These are phyloP conservation scores for Chalciporus piperatus DNA, from an alignment of 768 basidiomycete species.

Conservation along the genomic window DNA sequence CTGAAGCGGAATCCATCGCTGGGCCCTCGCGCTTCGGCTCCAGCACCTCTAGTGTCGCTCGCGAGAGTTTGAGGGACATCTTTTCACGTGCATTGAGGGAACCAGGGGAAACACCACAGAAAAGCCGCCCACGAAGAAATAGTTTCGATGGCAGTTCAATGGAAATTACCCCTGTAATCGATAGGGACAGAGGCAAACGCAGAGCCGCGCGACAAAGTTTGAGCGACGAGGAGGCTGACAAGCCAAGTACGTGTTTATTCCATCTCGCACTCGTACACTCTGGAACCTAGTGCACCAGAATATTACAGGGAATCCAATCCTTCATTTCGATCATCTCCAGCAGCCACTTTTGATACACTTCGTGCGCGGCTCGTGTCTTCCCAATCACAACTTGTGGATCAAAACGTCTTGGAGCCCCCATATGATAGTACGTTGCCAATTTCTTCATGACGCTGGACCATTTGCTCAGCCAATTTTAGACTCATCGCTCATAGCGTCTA, in stretches of 20 bases:
- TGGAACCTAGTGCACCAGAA: conserved; percentile 16
- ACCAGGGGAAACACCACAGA: conserved; percentile 63
- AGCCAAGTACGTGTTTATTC: conserved; percentile 42
- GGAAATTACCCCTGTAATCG: conserved; percentile 49
- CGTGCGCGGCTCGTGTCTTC: conserved; percentile 44
- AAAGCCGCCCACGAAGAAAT: conserved; percentile 47
- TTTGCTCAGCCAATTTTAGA: background rate
- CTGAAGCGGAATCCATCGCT: conserved; percentile 25
- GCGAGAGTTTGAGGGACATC: conserved; percentile 59
- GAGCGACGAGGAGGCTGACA: conserved; percentile 68
- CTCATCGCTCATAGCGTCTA: conserved; percentile 14
- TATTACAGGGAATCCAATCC: conserved; percentile 27
- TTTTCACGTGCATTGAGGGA: conserved; percentile 67
- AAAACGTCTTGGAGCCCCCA: conserved; percentile 30
- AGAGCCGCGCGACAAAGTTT: conserved; percentile 57
- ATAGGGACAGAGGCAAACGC: conserved; percentile 39
- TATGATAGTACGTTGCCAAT: conserved; percentile 35
- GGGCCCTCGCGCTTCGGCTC: conserved; percentile 19
- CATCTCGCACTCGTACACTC: conserved; percentile 8
- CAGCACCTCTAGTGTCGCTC: conserved; percentile 45
- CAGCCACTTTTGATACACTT: conserved; percentile 45
- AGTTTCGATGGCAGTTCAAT: conserved; percentile 61
- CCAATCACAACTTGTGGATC: conserved; percentile 37
- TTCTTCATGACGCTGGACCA: no score
- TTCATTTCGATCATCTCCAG: conserved; percentile 44